These are phyloP conservation scores for Suillus brevipes DNA, from an alignment of 768 basidiomycete genomes.

Conservation along the genomic window DNA sequence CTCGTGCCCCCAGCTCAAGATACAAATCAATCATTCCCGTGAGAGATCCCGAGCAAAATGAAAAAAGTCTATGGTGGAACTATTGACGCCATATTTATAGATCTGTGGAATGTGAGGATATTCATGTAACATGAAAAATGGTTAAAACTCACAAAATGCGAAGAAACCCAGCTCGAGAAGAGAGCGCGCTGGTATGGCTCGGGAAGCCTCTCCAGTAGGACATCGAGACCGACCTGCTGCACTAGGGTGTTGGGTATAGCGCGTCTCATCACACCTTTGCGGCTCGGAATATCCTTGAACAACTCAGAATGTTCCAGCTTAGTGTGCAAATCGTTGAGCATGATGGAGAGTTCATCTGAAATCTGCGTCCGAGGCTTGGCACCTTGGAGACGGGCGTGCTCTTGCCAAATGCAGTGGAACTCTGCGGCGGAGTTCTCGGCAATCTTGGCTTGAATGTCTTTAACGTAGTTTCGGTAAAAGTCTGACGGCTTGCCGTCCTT, in stretches of 20 bases:
- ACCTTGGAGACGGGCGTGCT: slow-evolving; percentile 79
- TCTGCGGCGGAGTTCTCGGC: slow-evolving; percentile 88
- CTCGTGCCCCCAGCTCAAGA: slow-evolving; percentile 20
- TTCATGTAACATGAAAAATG: slow-evolving; percentile 2
- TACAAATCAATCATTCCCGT: slow-evolving; percentile 8
- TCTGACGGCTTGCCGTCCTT: slow-evolving; percentile 81
- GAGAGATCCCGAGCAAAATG: slow-evolving; percentile 83
- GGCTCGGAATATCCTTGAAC: slow-evolving; percentile 78
- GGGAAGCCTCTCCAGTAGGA: slow-evolving; percentile 75
- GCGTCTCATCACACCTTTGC: slow-evolving; percentile 70
- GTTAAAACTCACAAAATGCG: slow-evolving; percentile 68
- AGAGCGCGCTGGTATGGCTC: slow-evolving; percentile 81
- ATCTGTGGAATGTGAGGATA: slow-evolving; percentile 49
- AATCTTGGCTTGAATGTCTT: slow-evolving; percentile 90
- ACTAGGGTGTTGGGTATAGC: slow-evolving; percentile 91
- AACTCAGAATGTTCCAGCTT: slow-evolving; percentile 89
- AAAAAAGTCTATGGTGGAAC: slow-evolving; percentile 94
- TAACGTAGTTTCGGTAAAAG: slow-evolving; percentile 92
- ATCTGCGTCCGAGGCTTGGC: slow-evolving; percentile 84
- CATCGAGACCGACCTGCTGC: slow-evolving; percentile 79
- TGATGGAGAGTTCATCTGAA: slow-evolving; percentile 92
- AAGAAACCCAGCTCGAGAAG: slow-evolving; percentile 89
- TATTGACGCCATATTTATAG: slow-evolving; percentile 88
- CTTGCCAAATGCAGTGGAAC: slow-evolving; percentile 91
- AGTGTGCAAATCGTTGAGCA: slow-evolving; percentile 86